phyloP scores from a whole-genome alignment of 2,329 filamentous ascomycete genomes.

The Trichoderma koningii region DNA sequence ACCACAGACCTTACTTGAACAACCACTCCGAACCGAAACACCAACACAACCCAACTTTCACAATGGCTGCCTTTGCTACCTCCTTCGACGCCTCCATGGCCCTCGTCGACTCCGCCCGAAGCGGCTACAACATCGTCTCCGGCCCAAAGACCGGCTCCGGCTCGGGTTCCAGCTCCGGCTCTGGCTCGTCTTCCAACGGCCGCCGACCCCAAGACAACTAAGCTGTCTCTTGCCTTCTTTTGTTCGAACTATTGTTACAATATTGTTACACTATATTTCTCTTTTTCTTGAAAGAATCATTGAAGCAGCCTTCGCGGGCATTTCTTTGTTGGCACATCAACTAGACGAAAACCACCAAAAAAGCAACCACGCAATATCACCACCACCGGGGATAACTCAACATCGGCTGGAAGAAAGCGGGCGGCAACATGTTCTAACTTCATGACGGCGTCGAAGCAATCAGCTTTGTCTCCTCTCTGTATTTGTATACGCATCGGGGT shows the following conservation, averaged over 20 bases:
- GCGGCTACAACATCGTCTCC: slow-evolving; percentile 47
- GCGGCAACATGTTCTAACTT: not conserved
- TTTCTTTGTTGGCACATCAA: slow-evolving; percentile 7
- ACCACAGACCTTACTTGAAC: not conserved
- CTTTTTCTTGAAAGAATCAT: not conserved
- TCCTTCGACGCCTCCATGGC: slow-evolving; percentile 35
- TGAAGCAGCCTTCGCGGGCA: not conserved
- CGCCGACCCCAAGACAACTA: slow-evolving; percentile 56
- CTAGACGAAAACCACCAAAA: slow-evolving; percentile 22
- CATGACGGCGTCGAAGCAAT: too few species aligned
- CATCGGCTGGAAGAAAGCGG: not conserved
- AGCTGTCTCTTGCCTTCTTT: not conserved
- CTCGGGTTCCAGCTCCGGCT: slow-evolving; percentile 29
- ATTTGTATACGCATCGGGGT: slow-evolving; percentile 17
- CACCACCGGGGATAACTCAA: too few species aligned
- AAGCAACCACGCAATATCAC: not conserved
- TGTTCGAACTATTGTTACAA: not conserved
- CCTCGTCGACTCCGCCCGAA: slow-evolving; percentile 45
- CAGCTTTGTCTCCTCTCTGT: slow-evolving; percentile 3
- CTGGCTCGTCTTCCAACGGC: slow-evolving; percentile 14
- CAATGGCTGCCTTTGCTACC: slow-evolving; percentile 39
- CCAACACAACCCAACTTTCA: not conserved
- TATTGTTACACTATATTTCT: not conserved
- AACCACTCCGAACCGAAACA: not conserved
- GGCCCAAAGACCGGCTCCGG: slow-evolving; percentile 31